Evolutionary conservation across 2,329 filamentous ascomycete species (phyloP).

Genomic region (Torrubiella hemipterigena): DNA sequence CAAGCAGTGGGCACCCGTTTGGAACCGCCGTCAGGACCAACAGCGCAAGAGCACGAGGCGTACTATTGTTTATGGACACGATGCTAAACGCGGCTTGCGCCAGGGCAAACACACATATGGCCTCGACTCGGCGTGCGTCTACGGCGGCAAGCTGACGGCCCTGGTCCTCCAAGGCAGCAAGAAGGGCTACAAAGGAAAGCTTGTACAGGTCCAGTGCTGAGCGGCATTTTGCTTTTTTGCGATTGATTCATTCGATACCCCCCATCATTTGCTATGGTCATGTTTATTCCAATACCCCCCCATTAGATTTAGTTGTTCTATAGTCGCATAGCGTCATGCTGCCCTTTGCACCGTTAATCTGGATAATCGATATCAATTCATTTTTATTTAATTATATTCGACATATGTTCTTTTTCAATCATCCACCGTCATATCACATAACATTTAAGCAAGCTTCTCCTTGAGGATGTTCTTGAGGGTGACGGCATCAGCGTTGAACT

Average conservation of each 20-base stretch:
- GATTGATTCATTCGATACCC: conserved; percentile 1
- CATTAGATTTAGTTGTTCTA: no score
- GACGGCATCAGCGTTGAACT: conserved; percentile 91
- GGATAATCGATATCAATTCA: no score
- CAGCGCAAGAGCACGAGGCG: conserved; percentile 24
- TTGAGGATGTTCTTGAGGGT: conserved; percentile 88
- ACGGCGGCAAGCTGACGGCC: conserved; percentile 63
- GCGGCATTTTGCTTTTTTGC: background rate
- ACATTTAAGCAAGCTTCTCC: conserved; percentile 58
- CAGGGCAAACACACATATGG: conserved; percentile 62
- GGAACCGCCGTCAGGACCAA: conserved; percentile 39
- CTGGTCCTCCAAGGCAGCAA: conserved; percentile 52
- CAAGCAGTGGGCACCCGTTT: conserved; percentile 54
- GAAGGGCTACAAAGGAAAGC: conserved; percentile 12
- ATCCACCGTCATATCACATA: conserved; percentile 2
- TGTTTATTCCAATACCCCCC: no score
- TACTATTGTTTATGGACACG: conserved; percentile 81
- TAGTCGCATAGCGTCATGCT: no score
- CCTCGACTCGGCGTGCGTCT: conserved; percentile 72
- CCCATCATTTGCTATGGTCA: no score
- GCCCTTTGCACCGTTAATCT: no score
- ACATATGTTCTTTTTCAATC: no score
- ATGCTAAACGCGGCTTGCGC: conserved; percentile 57
- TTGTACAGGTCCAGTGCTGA: background rate
- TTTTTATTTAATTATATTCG: no score